Evolutionary conservation across 2,329 filamentous ascomycete genomes (phyloP).

Genomic region (Didymella keratinophila): DNA sequence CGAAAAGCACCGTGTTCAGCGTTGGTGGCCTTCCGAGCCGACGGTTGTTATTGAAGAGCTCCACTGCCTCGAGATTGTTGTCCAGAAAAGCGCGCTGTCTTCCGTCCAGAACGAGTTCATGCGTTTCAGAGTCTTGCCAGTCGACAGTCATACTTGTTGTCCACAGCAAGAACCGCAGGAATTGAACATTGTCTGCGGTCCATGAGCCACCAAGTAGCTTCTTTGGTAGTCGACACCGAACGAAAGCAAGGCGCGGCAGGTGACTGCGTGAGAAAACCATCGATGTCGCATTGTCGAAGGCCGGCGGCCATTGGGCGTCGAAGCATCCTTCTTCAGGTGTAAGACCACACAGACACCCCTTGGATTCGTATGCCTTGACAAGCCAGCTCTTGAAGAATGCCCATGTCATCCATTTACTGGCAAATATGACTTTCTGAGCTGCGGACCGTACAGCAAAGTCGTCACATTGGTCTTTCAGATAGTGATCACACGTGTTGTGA

Average conservation of each 20-base stretch:
- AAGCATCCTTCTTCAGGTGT: constrained; percentile 35
- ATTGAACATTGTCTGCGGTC: constrained; percentile 39
- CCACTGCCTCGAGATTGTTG: constrained; percentile 42
- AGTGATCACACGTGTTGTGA: constrained; percentile 33
- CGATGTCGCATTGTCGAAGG: constrained; percentile 37
- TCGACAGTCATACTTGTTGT: constrained; percentile 44
- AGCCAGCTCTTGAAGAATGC: constrained; percentile 39
- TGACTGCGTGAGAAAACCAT: constrained; percentile 45
- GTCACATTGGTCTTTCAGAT: constrained; percentile 26
- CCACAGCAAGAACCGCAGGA: constrained; percentile 44
- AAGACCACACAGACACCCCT: constrained; percentile 41
- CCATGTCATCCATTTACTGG: constrained; percentile 47
- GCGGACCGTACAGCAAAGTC: constrained; percentile 24
- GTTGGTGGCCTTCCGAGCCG: constrained; percentile 38
- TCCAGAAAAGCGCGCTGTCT: constrained; percentile 38
- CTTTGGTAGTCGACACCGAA: constrained; percentile 41
- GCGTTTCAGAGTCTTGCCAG: constrained; percentile 32
- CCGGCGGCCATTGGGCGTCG: constrained; percentile 42
- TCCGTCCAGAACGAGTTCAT: constrained; percentile 24
- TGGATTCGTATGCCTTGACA: constrained; percentile 25
- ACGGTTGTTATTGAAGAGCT: constrained; percentile 46
- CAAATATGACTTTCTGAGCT: constrained; percentile 40
- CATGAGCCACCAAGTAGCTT: constrained; percentile 42
- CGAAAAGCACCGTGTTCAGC: constrained; percentile 35
- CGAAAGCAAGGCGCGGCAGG: constrained; percentile 34